Evolutionary conservation across 2,329 filamentous ascomycete genomes (phyloP).

Genomic region (Chaetomium strumarium): DNA sequence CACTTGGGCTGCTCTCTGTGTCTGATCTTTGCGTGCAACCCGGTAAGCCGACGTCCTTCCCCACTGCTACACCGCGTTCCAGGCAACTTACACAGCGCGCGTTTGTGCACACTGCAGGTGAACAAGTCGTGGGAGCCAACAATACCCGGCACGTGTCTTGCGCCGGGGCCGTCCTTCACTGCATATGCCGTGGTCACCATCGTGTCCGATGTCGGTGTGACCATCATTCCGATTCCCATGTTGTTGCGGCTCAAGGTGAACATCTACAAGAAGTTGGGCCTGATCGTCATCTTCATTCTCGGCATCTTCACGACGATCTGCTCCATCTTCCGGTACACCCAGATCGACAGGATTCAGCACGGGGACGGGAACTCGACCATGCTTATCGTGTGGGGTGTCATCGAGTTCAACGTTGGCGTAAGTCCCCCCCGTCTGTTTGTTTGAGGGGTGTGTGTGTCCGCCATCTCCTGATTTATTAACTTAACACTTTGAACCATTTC

Average conservation of each 20-base stretch:
- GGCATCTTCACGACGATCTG: conserved; percentile 51
- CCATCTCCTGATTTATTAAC: not conserved
- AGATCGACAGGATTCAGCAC: conserved; percentile 44
- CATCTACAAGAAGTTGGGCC: conserved; percentile 43
- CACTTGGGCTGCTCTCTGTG: conserved; percentile 45
- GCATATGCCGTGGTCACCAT: conserved; percentile 48
- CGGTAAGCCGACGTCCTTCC: conserved; percentile 30
- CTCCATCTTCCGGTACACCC: conserved; percentile 46
- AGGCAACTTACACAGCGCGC: not conserved
- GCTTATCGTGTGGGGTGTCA: conserved; percentile 50
- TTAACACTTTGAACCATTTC: too few relatives aligned
- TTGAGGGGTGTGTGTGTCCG: not conserved
- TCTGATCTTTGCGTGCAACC: conserved; percentile 45
- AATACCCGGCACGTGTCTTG: conserved; percentile 38
- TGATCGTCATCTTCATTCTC: conserved; percentile 46
- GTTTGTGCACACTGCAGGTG: conserved; percentile 24
- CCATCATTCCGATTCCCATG: conserved; percentile 45
- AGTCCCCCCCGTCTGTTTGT: conserved; percentile 25
- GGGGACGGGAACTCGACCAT: conserved; percentile 51
- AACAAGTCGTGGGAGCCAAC: conserved; percentile 41
- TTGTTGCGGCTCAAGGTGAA: conserved; percentile 44
- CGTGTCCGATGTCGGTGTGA: conserved; percentile 44
- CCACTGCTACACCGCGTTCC: not conserved
- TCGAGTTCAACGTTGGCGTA: conserved; percentile 54
- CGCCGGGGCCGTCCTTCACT: conserved; percentile 44